These are phyloP conservation scores for Metschnikowia continentalis DNA, from an alignment of 805 yeast species.

Conservation along the genomic window DNA sequence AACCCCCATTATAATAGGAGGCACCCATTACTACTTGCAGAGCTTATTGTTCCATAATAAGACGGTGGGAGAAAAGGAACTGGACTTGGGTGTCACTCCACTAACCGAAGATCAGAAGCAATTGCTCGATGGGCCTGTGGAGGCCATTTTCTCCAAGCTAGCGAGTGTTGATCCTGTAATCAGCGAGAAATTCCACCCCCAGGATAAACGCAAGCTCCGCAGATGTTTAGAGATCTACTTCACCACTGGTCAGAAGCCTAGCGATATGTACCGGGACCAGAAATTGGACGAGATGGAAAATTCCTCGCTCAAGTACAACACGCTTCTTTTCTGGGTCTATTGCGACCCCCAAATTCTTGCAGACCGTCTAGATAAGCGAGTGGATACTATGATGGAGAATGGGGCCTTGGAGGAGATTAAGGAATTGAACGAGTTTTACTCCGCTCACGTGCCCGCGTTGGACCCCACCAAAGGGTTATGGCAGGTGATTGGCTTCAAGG, in stretches of 20 bases:
- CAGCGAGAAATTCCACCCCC: conserved; percentile 84
- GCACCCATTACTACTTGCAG: conserved; percentile 91
- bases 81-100: conserved; percentile 26
- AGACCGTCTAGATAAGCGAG: conserved; percentile 67
- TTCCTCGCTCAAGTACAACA: conserved; percentile 52
- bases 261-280: conserved; percentile 68
- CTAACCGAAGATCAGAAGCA: conserved; percentile 26
- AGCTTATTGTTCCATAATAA: conserved; percentile 68
- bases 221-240: conserved; percentile 79
- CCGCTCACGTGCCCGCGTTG: conserved; percentile 31
- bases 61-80: conserved; percentile 42
- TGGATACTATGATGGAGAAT: conserved; percentile 70
- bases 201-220: conserved; percentile 72
- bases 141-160: conserved; percentile 46
- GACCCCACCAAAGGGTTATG: conserved; percentile 72
- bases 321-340: conserved; percentile 79
- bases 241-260: conserved; percentile 61
- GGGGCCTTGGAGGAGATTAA: conserved; percentile 73
- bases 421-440: conserved; percentile 49
- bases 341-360: conserved; percentile 57
- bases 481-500: conserved; percentile 95
- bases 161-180: conserved; percentile 61
- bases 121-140: conserved; percentile 55
- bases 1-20: conserved; percentile 87
- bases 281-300: conserved; percentile 35